A percentile compares a stretch with the other conserved stretches of the same genome.
These are phyloP conservation scores for Xylariomycetidae sp. DNA, from an alignment of 2,329 filamentous ascomycete genomes.

Conservation along the genomic window DNA sequence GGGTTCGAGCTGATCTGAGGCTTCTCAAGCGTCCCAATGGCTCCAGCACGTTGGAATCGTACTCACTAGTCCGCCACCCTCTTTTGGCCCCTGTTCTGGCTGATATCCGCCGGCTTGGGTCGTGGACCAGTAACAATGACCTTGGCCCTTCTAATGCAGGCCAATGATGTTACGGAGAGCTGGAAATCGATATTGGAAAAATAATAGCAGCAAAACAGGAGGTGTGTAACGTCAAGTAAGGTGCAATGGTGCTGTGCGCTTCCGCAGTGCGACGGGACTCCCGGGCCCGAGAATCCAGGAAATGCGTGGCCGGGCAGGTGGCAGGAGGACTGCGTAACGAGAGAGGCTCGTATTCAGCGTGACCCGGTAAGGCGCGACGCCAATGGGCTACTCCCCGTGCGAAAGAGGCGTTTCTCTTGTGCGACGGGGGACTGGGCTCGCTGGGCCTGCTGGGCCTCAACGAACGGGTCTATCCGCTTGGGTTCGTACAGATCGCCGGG, in stretches of 20 bases:
- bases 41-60: no score
- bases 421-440: constrained; percentile 22
- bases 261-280: constrained; percentile 27
- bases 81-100: no score
- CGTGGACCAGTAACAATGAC: constrained; percentile 22
- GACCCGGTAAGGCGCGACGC: constrained; percentile 22
- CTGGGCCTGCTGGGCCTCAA: constrained; percentile 18
- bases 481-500: constrained; percentile 26
- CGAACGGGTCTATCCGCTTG: constrained; percentile 25
- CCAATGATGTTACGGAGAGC: constrained; percentile 23
- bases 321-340: constrained; percentile 21
- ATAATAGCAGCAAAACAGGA: no score
- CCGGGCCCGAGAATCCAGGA: constrained; percentile 20
- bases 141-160: constrained; percentile 20
- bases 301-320: constrained; percentile 19
- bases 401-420: constrained; percentile 30
- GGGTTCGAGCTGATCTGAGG: no score
- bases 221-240: no score
- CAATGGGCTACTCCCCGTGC: constrained; percentile 30
- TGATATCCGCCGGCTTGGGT: no score
- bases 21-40: no score
- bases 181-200: constrained; percentile 20
- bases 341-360: constrained; percentile 30
- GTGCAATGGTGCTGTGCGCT: constrained; percentile 26
- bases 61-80: no score